A percentile compares a stretch with the other conserved stretches of the same genome.
These are phyloP conservation scores for Tagetes erecta DNA, from an alignment of 129 eudicot genomes.

Conservation along the genomic window DNA sequence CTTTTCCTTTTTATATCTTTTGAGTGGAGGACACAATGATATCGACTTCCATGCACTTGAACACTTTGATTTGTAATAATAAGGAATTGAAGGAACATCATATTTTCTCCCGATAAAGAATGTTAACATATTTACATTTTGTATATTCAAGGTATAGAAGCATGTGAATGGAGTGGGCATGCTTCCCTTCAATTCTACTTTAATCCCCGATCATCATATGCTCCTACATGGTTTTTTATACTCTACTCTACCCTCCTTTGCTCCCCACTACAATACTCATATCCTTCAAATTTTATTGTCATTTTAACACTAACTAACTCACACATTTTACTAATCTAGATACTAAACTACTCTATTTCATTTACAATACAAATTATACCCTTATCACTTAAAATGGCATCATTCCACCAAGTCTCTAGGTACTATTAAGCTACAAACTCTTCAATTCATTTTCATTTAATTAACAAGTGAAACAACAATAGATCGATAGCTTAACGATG, in stretches of 20 bases:
- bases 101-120: slow-evolving; percentile 30
- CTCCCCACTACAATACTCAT: slow-evolving; percentile 23
- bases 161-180: slow-evolving; percentile 33
- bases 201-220: slow-evolving; percentile 31
- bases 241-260: slow-evolving; percentile 14
- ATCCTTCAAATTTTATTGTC: background rate
- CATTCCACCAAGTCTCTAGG: too few relatives aligned
- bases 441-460: too few relatives aligned
- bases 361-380: too few relatives aligned
- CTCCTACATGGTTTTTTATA: slow-evolving; percentile 24
- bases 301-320: too few relatives aligned
- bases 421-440: too few relatives aligned
- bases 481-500: too few relatives aligned
- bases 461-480: too few relatives aligned
- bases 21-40: slow-evolving; percentile 47
- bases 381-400: too few relatives aligned
- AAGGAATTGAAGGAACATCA: background rate
- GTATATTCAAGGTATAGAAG: slow-evolving; percentile 25
- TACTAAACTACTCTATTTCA: too few relatives aligned
- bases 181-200: slow-evolving; percentile 32
- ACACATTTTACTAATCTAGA: too few relatives aligned
- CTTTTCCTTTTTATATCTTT: slow-evolving; percentile 19
- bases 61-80: slow-evolving; percentile 10
- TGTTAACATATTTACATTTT: slow-evolving; percentile 25
- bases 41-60: slow-evolving; percentile 82